Percentiles rank a stretch among this genome's conserved stretches.
These are phyloP conservation scores for Acanthamoeba royreba DNA, from an alignment of 208 protist genomes.

Conservation along the genomic window DNA sequence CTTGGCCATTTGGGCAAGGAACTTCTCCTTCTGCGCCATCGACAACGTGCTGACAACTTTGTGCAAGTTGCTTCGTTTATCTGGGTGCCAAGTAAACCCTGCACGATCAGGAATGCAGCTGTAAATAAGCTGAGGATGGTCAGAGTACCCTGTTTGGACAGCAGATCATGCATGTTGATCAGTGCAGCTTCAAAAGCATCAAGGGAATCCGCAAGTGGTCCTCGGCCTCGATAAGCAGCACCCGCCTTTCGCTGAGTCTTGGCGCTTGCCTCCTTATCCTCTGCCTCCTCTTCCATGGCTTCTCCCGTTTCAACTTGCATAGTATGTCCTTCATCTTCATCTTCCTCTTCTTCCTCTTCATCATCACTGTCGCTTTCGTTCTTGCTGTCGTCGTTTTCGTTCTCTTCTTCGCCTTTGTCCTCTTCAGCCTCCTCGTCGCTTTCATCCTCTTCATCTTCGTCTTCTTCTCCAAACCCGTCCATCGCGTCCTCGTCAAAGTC, in stretches of 20 bases:
- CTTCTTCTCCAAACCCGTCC: not conserved
- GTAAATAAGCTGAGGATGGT: not conserved
- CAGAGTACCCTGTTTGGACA: not conserved
- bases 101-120: not conserved
- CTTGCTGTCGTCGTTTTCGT: not conserved
- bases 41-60: not conserved
- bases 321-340: not conserved
- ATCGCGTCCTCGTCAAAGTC: not conserved
- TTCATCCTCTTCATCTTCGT: not conserved
- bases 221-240: too few relatives aligned
- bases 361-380: not conserved
- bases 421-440: not conserved
- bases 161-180: not conserved
- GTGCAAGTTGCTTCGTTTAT: not conserved
- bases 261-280: too few relatives aligned
- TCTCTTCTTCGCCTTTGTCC: not conserved
- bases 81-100: not conserved
- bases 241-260: too few relatives aligned
- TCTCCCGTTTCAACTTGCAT: not conserved
- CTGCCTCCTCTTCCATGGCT: too few relatives aligned
- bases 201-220: not conserved
- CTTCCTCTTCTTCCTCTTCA: not conserved
- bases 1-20: conserved; percentile 26
- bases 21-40: not conserved
- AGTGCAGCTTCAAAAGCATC: not conserved